Base-by-base conservation (phyloP, 2,329 filamentous ascomycete genomes). In the Talaromyces sp. region DNA sequence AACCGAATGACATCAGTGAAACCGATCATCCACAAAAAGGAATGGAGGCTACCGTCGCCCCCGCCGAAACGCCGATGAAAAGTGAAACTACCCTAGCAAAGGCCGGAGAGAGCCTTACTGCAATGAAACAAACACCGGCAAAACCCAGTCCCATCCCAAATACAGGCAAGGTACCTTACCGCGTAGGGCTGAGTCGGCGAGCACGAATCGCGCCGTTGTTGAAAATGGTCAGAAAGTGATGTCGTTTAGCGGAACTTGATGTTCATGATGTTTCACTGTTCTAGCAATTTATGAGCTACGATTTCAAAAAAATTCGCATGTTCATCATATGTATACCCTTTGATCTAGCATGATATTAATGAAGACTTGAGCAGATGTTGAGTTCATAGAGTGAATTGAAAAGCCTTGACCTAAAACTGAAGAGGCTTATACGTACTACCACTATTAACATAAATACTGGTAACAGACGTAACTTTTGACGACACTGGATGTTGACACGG, bases 161-260 rank as follows among this genome's bases (percentile, higher is more conserved):
- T 50, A 74, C 70, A 51, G 71, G 70, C 57, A 75, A 73, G 59
- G 73, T 77, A 4, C 71, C 74, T 2, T 77, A 75, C 54, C 74
- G 80, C 0, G 79, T 83, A 5, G 80, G 80, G 2, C 65, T 83
- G 61, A 82, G 80, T 66, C 79, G 77, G 56, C 72, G 70, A 59
- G 77, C 77, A 24, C 70, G 77, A 27, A 82, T 82, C 53, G 78
- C 79, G 19, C 77, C 80, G 19, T 67, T 83, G 64, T 66, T 82
- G 59, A 78, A 77, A 62, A 68, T 79, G 50, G 72, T 79, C 11
- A 71, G 74, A 55, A 78, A 78, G 61, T 77, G 64, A 70, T 12
- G 35, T 8, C 14, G 19, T 46, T 24, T 19, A 21, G 11, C 43
- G 8, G 21, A 46, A 21, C n/a, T 12, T 46, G n/a, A 46, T 24